Evolutionary conservation across 371 early-diverging fungal species (phyloP).

Genomic region (Syncephalis fuscata): DNA sequence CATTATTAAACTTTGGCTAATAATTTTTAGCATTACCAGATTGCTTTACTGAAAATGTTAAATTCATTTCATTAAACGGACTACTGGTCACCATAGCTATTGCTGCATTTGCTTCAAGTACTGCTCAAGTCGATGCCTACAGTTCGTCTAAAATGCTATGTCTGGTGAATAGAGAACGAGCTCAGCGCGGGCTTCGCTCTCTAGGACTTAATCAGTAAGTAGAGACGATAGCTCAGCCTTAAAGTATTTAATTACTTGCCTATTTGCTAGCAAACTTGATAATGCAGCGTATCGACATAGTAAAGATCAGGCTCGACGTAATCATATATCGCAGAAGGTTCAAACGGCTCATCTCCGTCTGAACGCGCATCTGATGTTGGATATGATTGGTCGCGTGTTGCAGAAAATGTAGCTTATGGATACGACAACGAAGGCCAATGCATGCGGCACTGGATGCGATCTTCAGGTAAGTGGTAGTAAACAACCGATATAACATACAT

Average conservation of each 20-base stretch:
- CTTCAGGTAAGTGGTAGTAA: slow-evolving; percentile 2
- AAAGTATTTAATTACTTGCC: no score
- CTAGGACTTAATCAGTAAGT: neutral
- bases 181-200: neutral
- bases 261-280: slow-evolving; percentile 5
- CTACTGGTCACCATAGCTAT: no score
- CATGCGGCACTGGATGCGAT: slow-evolving; percentile 11
- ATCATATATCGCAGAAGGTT: slow-evolving; percentile 13
- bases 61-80: no score
- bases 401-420: slow-evolving; percentile 24
- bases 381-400: slow-evolving; percentile 8
- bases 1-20: no score
- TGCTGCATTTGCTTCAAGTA: no score
- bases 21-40: no score
- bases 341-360: slow-evolving; percentile 4
- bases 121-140: no score
- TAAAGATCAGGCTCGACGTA: slow-evolving; percentile 9
- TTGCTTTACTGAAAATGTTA: no score
- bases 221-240: no score
- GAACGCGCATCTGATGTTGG: slow-evolving; percentile 6
- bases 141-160: neutral
- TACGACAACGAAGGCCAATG: slow-evolving; percentile 9
- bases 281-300: slow-evolving; percentile 12
- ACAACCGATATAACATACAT: no score
- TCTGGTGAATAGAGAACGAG: neutral